Conservation (phyloP, 176 grass and related monocot genomes). For the Oryza rufipogon region DNA sequence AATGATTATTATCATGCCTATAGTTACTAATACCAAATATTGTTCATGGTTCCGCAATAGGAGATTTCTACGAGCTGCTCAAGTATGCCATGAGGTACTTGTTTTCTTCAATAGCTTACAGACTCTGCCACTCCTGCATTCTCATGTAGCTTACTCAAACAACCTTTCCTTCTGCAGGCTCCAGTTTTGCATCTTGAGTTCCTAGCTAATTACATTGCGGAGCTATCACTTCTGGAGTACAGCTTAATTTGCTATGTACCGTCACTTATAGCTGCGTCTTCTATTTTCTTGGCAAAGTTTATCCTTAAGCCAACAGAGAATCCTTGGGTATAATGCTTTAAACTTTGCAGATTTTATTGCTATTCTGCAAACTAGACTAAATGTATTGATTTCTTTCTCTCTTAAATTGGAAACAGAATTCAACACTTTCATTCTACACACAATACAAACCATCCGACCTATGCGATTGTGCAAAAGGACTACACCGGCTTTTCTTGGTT, state of each 20-base stretch:
- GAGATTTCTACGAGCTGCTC: conserved; percentile 70
- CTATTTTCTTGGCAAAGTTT: conserved; percentile 81
- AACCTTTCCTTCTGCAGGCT: conserved; percentile 46
- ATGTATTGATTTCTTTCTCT: conserved; percentile 15
- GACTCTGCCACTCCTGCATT: neutral
- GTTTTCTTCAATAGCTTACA: conserved; percentile 35
- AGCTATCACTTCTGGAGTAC: conserved; percentile 91
- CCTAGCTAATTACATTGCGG: conserved; percentile 78
- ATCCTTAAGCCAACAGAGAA: conserved; percentile 78
- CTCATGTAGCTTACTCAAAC: conserved; percentile 14
- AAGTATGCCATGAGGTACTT: conserved; percentile 74
- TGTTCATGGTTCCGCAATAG: conserved; percentile 38
- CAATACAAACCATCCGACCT: conserved; percentile 75
- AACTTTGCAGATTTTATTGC: conserved; percentile 6
- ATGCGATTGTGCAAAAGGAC: conserved; percentile 57
- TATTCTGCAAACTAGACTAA: neutral
- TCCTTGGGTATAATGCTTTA: conserved; percentile 67
- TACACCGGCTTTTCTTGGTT: conserved; percentile 64
- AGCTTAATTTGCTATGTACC: conserved; percentile 77
- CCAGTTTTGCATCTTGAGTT: conserved; percentile 78
- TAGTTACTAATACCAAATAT: neutral
- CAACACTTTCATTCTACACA: conserved; percentile 71
- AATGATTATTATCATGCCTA: conserved; percentile 14
- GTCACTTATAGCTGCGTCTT: conserved; percentile 79
- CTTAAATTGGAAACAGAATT: conserved; percentile 56